phyloP scores from a whole-genome alignment of 1,284 basidiomycete species.

The Trametes sp. region DNA sequence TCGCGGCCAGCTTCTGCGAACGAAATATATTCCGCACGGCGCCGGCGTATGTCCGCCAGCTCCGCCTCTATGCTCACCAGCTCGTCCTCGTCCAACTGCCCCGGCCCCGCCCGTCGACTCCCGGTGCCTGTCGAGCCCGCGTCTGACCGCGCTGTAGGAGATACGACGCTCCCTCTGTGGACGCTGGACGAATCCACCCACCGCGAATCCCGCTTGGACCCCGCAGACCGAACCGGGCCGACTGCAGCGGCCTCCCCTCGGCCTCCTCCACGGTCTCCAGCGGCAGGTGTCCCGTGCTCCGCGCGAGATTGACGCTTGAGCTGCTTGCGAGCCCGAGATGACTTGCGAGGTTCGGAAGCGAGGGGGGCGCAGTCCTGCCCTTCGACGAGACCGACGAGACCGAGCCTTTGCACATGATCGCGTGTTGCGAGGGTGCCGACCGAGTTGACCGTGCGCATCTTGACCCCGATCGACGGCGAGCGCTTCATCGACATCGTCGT shows the following conservation, averaged over 20 bases:
- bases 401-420: slow-evolving; percentile 56
- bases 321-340: slow-evolving; percentile 48
- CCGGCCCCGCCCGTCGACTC: slow-evolving; percentile 15
- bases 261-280: slow-evolving; percentile 60
- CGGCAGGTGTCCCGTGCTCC: slow-evolving; percentile 56
- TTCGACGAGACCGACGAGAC: slow-evolving; percentile 56
- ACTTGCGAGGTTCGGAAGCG: slow-evolving; percentile 31
- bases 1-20: too few species aligned
- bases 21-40: slow-evolving; percentile 70
- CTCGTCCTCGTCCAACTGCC: slow-evolving; percentile 37
- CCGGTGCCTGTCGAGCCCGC: slow-evolving; percentile 26
- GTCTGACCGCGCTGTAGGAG: slow-evolving; percentile 27
- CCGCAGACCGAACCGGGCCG: slow-evolving; percentile 8
- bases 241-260: slow-evolving; percentile 36
- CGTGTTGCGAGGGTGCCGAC: slow-evolving; percentile 36
- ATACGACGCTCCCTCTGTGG: slow-evolving; percentile 22
- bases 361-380: slow-evolving; percentile 33
- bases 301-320: slow-evolving; percentile 53
- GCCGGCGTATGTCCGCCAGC: slow-evolving; percentile 67
- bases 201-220: slow-evolving; percentile 19
- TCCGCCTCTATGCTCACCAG: slow-evolving; percentile 53
- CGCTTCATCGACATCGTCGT: slow-evolving; percentile 51
- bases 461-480: slow-evolving; percentile 45
- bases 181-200: slow-evolving; percentile 22
- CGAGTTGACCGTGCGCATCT: slow-evolving; percentile 43